phyloP scores from a whole-genome alignment of 2,329 filamentous ascomycete species.

The Pseudogymnoascus sp. region DNA sequence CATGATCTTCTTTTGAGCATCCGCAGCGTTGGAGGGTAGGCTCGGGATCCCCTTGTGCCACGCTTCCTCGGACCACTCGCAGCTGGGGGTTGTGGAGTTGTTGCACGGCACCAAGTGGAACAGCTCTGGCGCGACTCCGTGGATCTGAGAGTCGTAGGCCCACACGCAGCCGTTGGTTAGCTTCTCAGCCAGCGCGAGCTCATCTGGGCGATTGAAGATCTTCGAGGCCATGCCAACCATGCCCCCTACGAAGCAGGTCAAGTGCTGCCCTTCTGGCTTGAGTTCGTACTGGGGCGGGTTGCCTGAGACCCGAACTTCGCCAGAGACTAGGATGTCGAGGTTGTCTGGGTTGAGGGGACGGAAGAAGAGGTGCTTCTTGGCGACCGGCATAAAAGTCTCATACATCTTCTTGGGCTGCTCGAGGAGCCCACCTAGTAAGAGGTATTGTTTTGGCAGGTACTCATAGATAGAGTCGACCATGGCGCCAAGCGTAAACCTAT shows the following conservation, averaged over 20 bases:
- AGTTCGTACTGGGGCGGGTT: constrained; percentile 49
- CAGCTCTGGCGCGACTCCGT: constrained; percentile 60
- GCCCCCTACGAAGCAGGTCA: constrained; percentile 63
- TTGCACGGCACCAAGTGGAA: constrained; percentile 44
- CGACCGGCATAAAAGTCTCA: constrained; percentile 38
- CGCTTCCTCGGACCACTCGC: constrained; percentile 39
- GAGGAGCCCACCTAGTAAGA: constrained; percentile 58
- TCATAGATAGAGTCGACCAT: constrained; percentile 54
- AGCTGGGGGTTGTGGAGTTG: constrained; percentile 36
- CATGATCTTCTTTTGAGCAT: constrained; percentile 6
- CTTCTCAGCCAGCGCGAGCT: constrained; percentile 56
- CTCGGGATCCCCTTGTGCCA: background rate
- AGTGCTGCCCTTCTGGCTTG: constrained; percentile 36
- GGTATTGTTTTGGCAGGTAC: constrained; percentile 60
- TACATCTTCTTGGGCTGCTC: constrained; percentile 43
- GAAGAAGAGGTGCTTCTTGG: constrained; percentile 39
- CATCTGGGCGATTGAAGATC: constrained; percentile 50
- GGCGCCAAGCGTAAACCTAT: constrained; percentile 49
- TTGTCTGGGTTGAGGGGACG: constrained; percentile 34
- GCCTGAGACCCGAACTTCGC: constrained; percentile 33
- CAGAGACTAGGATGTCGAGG: constrained; percentile 39
- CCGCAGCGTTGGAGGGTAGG: background rate
- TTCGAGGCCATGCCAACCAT: constrained; percentile 62
- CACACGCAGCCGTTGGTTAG: constrained; percentile 64
- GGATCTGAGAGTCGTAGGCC: constrained; percentile 55